These are phyloP conservation scores for Calocera cornea DNA, from an alignment of 768 basidiomycete species.

Conservation along the genomic window DNA sequence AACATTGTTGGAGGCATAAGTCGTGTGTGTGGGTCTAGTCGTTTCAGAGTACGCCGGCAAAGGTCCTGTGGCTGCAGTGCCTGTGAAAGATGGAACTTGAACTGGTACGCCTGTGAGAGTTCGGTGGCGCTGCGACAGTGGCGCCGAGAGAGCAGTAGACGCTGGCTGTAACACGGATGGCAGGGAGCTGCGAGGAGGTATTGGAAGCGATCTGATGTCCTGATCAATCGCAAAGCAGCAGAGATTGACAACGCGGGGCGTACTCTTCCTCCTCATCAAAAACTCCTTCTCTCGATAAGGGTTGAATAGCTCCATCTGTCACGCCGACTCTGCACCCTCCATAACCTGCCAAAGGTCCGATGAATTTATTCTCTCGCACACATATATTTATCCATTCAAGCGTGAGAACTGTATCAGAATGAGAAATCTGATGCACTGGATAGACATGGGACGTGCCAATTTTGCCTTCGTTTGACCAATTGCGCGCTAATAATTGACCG, in stretches of 20 bases:
- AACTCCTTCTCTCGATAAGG: not conserved
- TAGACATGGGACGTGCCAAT: not conserved
- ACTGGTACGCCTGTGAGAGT: too few species aligned
- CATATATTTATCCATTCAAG: not conserved
- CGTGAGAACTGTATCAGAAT: not conserved
- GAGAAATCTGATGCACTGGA: not conserved
- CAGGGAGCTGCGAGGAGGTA: too few species aligned
- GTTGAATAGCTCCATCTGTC: not conserved
- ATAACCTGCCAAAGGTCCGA: not conserved
- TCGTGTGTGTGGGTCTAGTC: too few species aligned
- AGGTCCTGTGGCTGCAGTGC: too few species aligned
- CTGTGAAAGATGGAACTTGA: too few species aligned
- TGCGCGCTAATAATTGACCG: not conserved
- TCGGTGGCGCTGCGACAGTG: too few species aligned
- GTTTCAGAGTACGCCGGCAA: too few species aligned
- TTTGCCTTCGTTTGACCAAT: not conserved
- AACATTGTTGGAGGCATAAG: too few species aligned
- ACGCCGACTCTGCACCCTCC: not conserved
- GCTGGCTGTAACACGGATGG: too few species aligned
- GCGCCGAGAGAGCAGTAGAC: too few species aligned
- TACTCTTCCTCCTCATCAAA: not conserved
- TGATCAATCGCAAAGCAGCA: not conserved
- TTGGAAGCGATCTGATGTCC: not conserved
- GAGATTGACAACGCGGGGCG: not conserved
- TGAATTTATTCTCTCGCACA: not conserved